phyloP scores from a whole-genome alignment of 805 yeast genomes.

The Candida ipomoeae region DNA sequence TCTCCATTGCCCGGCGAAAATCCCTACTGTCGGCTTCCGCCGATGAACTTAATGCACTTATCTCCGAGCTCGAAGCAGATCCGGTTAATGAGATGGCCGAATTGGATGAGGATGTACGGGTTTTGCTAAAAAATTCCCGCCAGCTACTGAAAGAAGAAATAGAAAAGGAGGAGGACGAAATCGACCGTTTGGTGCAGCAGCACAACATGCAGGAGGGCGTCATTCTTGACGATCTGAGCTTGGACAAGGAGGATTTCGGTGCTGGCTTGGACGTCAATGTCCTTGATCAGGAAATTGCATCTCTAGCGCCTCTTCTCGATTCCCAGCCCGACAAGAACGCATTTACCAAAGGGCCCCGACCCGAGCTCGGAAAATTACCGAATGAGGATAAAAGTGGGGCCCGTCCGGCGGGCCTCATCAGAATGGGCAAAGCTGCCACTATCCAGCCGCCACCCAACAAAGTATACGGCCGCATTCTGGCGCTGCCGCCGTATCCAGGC shows the following conservation, averaged over 20 bases:
- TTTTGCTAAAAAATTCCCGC: constrained; percentile 12
- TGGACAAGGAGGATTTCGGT: constrained; percentile 3
- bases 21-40: constrained; percentile 35
- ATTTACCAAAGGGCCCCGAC: background rate
- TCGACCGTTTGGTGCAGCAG: constrained; percentile 32
- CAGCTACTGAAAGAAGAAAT: constrained; percentile 22
- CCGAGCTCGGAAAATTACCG: background rate
- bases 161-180: constrained; percentile 36
- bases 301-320: constrained; percentile 37
- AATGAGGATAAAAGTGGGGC: constrained; percentile 9
- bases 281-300: constrained; percentile 39
- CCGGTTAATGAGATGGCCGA: constrained; percentile 14
- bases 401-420: constrained; percentile 18
- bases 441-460: constrained; percentile 42
- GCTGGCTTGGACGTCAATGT: constrained; percentile 23
- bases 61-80: constrained; percentile 34
- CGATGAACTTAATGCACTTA: constrained; percentile 36
- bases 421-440: constrained; percentile 45
- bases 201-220: constrained; percentile 35
- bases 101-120: constrained; percentile 8
- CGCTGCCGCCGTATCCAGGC: constrained; percentile 1
- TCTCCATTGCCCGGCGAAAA: constrained; percentile 36
- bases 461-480: constrained; percentile 23
- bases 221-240: constrained; percentile 19
- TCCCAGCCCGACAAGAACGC: constrained; percentile 20